phyloP scores from a whole-genome alignment of 176 grass and related monocot species.

The Typha latifolia region DNA sequence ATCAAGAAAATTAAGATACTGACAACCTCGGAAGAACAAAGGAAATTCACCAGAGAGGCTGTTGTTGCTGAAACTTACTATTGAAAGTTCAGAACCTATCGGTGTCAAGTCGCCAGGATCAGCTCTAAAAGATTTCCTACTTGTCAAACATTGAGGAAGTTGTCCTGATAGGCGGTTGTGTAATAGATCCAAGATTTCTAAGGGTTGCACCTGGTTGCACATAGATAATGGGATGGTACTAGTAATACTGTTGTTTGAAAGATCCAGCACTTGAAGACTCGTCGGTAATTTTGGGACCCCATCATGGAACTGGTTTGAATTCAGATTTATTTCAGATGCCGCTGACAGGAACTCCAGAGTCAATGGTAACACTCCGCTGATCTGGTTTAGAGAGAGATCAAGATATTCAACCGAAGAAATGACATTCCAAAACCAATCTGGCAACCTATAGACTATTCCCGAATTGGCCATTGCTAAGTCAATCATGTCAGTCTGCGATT shows the following conservation, averaged over 20 bases:
- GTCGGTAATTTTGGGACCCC: background rate
- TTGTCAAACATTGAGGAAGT: background rate
- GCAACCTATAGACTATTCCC: slow-evolving; percentile 12
- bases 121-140: background rate
- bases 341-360: background rate
- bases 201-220: background rate
- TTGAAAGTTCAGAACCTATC: background rate
- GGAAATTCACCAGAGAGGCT: too few relatives aligned
- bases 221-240: slow-evolving; percentile 22
- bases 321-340: background rate
- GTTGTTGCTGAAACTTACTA: too few relatives aligned
- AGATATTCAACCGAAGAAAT: background rate
- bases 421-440: slow-evolving; percentile 33
- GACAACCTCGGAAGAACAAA: too few relatives aligned
- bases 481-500: background rate
- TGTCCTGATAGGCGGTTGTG: background rate
- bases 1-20: too few relatives aligned
- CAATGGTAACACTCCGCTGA: slow-evolving; percentile 12
- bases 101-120: too few relatives aligned
- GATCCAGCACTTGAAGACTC: background rate
- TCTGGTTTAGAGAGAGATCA: slow-evolving; percentile 14
- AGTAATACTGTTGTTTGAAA: slow-evolving; percentile 16
- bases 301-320: slow-evolving; percentile 11
- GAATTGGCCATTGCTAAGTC: slow-evolving; percentile 24
- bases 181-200: background rate